Evolutionary conservation across 495 filamentous ascomycete species (phyloP).

Genomic region (Amphirosellinia nigrospora): DNA sequence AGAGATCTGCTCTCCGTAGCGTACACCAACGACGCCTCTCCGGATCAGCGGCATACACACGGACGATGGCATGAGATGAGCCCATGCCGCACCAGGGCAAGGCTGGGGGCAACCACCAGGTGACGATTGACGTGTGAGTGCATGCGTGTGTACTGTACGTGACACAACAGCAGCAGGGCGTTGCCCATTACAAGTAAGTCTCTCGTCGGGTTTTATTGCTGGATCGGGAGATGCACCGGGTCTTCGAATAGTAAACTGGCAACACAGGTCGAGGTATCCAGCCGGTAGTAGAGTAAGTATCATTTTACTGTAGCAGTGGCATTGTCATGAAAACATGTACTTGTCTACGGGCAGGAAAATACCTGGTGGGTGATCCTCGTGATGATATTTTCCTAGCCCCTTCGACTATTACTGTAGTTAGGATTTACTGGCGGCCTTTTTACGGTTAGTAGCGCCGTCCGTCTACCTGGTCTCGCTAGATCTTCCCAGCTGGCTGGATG

Average conservation of each 20-base stretch:
- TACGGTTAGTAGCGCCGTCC: constrained; percentile 26
- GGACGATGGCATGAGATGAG: constrained; percentile 10
- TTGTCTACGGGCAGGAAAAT: background rate
- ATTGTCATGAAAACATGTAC: background rate
- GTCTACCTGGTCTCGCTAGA: constrained; percentile 26
- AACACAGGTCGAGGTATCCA: background rate
- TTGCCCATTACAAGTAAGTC: constrained; percentile 8
- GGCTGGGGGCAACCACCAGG: constrained; percentile 12
- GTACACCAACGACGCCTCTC: background rate
- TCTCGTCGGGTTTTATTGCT: constrained; percentile 24
- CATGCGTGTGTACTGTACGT: constrained; percentile 5
- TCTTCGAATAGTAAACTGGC: background rate
- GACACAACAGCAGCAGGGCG: constrained; percentile 19
- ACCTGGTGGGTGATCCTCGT: constrained; percentile 5
- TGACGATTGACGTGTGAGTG: constrained; percentile 14
- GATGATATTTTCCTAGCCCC: background rate
- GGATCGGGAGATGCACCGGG: constrained; percentile 23
- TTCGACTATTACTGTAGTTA: constrained; percentile 4
- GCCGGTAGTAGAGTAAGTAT: background rate
- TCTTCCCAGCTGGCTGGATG: constrained; percentile 28
- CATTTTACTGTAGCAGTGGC: background rate
- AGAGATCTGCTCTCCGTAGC: background rate
- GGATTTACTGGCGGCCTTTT: constrained; percentile 8
- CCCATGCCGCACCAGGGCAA: background rate
- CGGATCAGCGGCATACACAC: background rate